These are phyloP conservation scores for Westerdykella sp. DNA, from an alignment of 2,329 filamentous ascomycete species.

Conservation along the genomic window DNA sequence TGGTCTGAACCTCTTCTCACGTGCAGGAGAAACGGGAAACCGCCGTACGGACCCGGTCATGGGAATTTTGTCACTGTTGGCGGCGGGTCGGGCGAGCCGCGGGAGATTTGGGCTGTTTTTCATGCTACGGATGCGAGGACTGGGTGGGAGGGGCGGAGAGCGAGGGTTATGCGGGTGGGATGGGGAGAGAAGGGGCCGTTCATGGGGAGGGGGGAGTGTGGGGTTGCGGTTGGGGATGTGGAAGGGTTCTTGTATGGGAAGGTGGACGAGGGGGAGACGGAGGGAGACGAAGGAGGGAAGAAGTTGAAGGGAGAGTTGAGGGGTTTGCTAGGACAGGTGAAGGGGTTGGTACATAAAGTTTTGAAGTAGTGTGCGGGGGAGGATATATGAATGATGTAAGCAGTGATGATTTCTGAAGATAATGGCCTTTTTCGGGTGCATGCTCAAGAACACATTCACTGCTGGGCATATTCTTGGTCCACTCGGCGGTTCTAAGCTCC, in stretches of 20 bases:
- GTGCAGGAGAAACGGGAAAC: conserved; percentile 25
- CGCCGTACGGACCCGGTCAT: conserved; percentile 44
- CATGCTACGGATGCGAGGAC: conserved; percentile 44
- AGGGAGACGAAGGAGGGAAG: not conserved
- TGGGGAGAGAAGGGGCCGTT: conserved; percentile 34
- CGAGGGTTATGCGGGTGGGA: conserved; percentile 41
- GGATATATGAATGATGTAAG: too few relatives aligned
- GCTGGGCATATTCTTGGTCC: too few relatives aligned
- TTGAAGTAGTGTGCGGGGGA: conserved; percentile 1
- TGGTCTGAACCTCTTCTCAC: conserved; percentile 35
- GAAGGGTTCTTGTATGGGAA: conserved; percentile 26
- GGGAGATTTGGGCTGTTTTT: conserved; percentile 41
- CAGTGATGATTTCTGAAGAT: too few relatives aligned
- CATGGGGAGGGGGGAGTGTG: conserved; percentile 40
- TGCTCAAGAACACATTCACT: too few relatives aligned
- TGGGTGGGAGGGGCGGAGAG: conserved; percentile 42
- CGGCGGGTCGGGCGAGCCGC: conserved; percentile 16
- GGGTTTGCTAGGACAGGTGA: conserved; percentile 14
- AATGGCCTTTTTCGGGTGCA: too few relatives aligned
- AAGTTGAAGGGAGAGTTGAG: conserved; percentile 2
- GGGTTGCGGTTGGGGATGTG: conserved; percentile 27
- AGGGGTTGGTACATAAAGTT: conserved; percentile 3
- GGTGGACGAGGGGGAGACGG: conserved; percentile 7
- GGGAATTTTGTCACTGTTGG: conserved; percentile 40
- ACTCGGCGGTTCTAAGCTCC: too few relatives aligned